Evolutionary conservation across 192 early-diverging fungal species (phyloP).

Genomic region (Backusella liffmaniae): DNA sequence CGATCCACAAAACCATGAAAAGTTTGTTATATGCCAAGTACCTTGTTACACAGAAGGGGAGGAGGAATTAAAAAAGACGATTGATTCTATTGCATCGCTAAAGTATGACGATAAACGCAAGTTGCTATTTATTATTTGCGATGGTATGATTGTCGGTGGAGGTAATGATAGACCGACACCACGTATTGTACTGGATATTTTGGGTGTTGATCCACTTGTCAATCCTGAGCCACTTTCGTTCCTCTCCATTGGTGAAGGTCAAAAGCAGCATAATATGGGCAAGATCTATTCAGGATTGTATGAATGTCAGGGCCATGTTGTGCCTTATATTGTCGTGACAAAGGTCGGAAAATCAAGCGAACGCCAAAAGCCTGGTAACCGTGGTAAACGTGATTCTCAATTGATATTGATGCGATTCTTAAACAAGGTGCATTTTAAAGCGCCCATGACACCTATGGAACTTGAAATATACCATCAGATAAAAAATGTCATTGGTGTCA

Average conservation of each 20-base stretch:
- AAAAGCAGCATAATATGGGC: conserved; percentile 73
- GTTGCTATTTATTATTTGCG: conserved; percentile 71
- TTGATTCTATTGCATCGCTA: conserved; percentile 68
- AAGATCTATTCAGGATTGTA: conserved; percentile 83
- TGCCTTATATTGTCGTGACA: conserved; percentile 75
- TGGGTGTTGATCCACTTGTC: conserved; percentile 48
- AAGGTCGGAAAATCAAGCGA: conserved; percentile 75
- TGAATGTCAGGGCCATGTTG: conserved; percentile 68
- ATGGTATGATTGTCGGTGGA: conserved; percentile 77
- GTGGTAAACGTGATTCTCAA: conserved; percentile 89
- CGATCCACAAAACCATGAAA: conserved; percentile 64
- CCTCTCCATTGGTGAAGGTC: conserved; percentile 72
- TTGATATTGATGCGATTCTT: conserved; percentile 81
- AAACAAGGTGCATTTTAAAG: conserved; percentile 72
- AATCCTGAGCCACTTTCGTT: conserved; percentile 65
- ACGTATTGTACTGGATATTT: conserved; percentile 75
- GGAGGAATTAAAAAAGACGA: conserved; percentile 65
- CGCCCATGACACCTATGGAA: conserved; percentile 74
- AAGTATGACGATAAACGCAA: conserved; percentile 84
- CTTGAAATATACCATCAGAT: conserved; percentile 82
- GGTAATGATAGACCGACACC: conserved; percentile 84
- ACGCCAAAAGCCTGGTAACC: conserved; percentile 69
- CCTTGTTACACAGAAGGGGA: conserved; percentile 85
- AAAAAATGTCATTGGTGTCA: conserved; percentile 83
- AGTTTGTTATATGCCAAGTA: conserved; percentile 75